phyloP scores from a whole-genome alignment of 2,329 filamentous ascomycete species.

The Periconia macrospinosa region DNA sequence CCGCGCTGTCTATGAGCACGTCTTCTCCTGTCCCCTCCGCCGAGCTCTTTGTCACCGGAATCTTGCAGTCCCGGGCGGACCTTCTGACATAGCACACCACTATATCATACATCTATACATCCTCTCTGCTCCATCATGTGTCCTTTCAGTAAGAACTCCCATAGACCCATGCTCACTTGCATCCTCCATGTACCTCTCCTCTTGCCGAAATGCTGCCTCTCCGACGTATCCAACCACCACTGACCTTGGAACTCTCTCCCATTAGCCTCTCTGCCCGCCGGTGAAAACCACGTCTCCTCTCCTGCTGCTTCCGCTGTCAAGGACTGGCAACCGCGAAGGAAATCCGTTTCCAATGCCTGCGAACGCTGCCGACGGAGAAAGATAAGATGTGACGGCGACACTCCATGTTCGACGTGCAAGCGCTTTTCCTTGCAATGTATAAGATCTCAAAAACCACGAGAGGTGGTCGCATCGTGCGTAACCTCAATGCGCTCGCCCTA shows the following conservation, averaged over 20 bases:
- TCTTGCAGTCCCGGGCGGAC: conserved; percentile 32
- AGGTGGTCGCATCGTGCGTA: conserved; percentile 41
- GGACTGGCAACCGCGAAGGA: conserved; percentile 39
- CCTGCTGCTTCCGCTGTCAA: conserved; percentile 23
- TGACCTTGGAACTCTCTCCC: background rate
- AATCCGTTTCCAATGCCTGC: conserved; percentile 43
- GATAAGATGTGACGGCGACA: conserved; percentile 41
- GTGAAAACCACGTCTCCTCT: conserved; percentile 34
- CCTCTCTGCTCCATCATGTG: conserved; percentile 25
- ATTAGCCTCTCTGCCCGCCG: conserved; percentile 33
- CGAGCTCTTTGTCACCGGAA: conserved; percentile 24
- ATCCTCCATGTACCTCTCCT: background rate
- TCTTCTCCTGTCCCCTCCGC: conserved; percentile 21
- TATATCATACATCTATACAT: background rate
- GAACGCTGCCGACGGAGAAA: conserved; percentile 40
- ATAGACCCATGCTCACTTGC: background rate
- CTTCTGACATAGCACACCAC: conserved; percentile 14
- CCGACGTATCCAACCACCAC: background rate
- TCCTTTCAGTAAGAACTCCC: conserved; percentile 34
- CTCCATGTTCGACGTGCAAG: conserved; percentile 40
- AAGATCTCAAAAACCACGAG: conserved; percentile 39
- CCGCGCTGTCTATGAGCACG: conserved; percentile 24
- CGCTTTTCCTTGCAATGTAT: conserved; percentile 41
- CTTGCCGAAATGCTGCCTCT: background rate
- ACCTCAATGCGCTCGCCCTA: conserved; percentile 2